Conservation (phyloP, 2,329 filamentous ascomycete species). For the Claviceps sorghi region DNA sequence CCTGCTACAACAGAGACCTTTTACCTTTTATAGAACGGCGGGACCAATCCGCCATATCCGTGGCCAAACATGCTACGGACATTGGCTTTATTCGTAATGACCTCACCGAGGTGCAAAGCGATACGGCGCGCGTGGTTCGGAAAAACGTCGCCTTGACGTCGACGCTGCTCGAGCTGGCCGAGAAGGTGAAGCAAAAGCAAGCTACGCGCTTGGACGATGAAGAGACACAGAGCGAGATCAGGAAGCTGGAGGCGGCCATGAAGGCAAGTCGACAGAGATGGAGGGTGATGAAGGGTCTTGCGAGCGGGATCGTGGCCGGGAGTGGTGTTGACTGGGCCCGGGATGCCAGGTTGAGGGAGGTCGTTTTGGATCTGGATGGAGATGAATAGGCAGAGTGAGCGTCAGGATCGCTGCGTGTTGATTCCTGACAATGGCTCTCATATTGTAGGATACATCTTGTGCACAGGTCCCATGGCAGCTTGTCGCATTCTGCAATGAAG, state of each 20-base stretch:
- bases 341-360: conserved; percentile 49
- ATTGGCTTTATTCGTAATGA: conserved; percentile 36
- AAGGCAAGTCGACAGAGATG: conserved; percentile 50
- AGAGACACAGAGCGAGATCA: conserved; percentile 39
- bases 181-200: conserved; percentile 37
- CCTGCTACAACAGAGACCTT: conserved; percentile 39
- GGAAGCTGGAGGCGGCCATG: conserved; percentile 42
- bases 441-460: too few species aligned
- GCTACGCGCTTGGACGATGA: conserved; percentile 39
- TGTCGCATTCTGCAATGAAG: too few species aligned
- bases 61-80: conserved; percentile 44
- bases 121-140: conserved; percentile 39
- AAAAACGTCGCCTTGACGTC: conserved; percentile 49
- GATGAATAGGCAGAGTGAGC: conserved; percentile 2
- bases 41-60: conserved; percentile 48
- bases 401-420: not conserved
- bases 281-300: conserved; percentile 62
- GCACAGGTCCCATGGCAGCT: too few species aligned
- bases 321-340: conserved; percentile 72
- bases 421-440: not conserved
- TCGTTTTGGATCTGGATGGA: conserved; percentile 54
- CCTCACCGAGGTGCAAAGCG: conserved; percentile 41
- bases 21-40: conserved; percentile 51
- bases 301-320: conserved; percentile 64
- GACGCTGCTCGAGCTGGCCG: conserved; percentile 48